These are phyloP conservation scores for Fraxinus greggii DNA, from an alignment of 305 asterid genomes.

Conservation along the genomic window DNA sequence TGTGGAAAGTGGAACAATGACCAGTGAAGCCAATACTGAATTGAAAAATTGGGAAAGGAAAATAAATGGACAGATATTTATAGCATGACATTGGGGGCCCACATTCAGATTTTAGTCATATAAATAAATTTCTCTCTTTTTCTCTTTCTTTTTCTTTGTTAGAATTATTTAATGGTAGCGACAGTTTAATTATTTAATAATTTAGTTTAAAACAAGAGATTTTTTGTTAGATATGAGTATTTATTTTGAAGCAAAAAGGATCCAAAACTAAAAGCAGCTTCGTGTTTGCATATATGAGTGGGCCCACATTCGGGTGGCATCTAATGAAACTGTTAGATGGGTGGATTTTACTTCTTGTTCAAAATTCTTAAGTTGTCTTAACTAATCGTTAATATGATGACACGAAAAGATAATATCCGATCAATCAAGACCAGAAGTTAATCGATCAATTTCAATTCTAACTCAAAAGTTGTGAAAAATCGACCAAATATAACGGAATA, in stretches of 20 bases:
- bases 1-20: slow-evolving; percentile 18
- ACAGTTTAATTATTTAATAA: background rate
- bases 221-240: background rate
- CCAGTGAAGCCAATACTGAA: slow-evolving; percentile 33
- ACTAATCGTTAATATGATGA: background rate
- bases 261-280: background rate
- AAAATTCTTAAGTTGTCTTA: background rate
- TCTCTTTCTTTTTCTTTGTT: background rate
- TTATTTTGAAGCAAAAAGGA: background rate
- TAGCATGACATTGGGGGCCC: slow-evolving; percentile 38
- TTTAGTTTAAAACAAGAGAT: background rate
- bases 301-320: background rate
- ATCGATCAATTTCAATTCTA: background rate
- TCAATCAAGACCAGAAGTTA: background rate
- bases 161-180: slow-evolving; percentile 11
- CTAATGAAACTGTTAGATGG: background rate
- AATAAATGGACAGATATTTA: slow-evolving; percentile 26
- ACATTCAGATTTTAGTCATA: slow-evolving; percentile 19
- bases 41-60: slow-evolving; percentile 31
- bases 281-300: background rate
- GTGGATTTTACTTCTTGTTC: background rate
- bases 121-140: background rate
- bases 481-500: background rate
- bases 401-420: background rate
- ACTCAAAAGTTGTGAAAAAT: background rate